Evolutionary conservation across 2,329 filamentous ascomycete species (phyloP).

Genomic region (Fusarium xyrophilum): DNA sequence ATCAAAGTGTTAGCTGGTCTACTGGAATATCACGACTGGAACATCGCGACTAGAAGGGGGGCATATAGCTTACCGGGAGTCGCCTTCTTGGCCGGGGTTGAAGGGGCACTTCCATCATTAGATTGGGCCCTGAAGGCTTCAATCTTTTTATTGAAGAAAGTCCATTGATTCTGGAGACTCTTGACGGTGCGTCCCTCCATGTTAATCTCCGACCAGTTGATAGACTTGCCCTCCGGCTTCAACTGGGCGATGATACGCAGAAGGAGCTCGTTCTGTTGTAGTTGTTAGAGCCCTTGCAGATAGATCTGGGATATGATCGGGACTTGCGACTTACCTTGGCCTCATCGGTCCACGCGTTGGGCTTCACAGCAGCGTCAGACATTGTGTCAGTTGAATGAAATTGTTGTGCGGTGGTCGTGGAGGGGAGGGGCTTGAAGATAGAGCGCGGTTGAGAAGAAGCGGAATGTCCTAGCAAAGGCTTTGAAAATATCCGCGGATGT

Average conservation of each 20-base stretch:
- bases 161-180: conserved; percentile 49
- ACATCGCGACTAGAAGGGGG: too few relatives aligned
- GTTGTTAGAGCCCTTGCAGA: background rate
- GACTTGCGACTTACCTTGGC: conserved; percentile 46
- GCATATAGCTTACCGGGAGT: conserved; percentile 25
- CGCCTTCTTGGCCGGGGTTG: conserved; percentile 32
- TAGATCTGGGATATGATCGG: background rate
- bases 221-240: conserved; percentile 43
- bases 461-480: background rate
- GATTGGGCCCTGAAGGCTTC: conserved; percentile 45
- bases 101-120: background rate
- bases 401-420: too few relatives aligned
- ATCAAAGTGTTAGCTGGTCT: conserved; percentile 1
- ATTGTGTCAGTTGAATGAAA: conserved; percentile 32
- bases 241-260: conserved; percentile 47
- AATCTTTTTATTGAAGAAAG: conserved; percentile 47
- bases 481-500: background rate
- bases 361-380: conserved; percentile 31
- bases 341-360: conserved; percentile 49
- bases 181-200: conserved; percentile 51
- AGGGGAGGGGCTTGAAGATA: background rate
- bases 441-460: background rate
- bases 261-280: conserved; percentile 45
- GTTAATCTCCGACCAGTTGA: conserved; percentile 47
- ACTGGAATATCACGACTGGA: background rate